Conservation (phyloP, 2,329 filamentous ascomycete genomes). For the Ophiostoma himal-ulmi region DNA sequence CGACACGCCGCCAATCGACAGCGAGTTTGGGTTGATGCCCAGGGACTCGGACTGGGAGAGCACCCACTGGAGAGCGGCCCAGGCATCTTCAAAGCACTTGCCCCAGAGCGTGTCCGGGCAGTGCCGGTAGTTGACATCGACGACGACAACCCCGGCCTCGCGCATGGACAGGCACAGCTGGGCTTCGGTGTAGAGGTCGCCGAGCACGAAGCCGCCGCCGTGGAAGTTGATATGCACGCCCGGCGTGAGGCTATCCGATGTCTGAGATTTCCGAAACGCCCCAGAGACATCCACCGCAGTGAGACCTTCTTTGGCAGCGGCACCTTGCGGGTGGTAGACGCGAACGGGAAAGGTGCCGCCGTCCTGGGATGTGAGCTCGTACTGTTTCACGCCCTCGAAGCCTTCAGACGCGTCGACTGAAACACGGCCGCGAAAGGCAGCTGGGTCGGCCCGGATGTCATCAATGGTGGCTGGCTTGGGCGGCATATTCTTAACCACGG, state of each 20-base stretch:
- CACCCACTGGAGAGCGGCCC: constrained; percentile 36
- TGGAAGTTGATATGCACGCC: constrained; percentile 25
- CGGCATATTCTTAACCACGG: constrained; percentile 11
- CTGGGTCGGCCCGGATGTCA: constrained; percentile 20
- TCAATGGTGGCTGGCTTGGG: constrained; percentile 10
- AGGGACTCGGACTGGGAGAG: constrained; percentile 29
- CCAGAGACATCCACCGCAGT: not conserved
- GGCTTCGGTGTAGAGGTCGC: constrained; percentile 33
- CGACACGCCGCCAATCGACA: constrained; percentile 38
- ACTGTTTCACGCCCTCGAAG: constrained; percentile 19
- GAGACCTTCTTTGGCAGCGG: not conserved
- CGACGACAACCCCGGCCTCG: constrained; percentile 35
- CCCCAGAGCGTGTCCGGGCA: constrained; percentile 37
- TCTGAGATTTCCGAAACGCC: too few relatives aligned
- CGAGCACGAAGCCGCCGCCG: constrained; percentile 37
- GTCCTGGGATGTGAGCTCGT: constrained; percentile 19
- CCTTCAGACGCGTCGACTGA: constrained; percentile 19
- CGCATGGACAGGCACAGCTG: constrained; percentile 36
- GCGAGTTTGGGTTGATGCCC: constrained; percentile 32
- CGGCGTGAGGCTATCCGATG: not conserved
- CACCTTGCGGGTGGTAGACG: constrained; percentile 19
- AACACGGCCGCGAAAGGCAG: constrained; percentile 11
- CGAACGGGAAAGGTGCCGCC: constrained; percentile 19
- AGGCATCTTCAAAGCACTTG: constrained; percentile 36
- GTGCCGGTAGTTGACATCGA: constrained; percentile 39